Conservation (phyloP, 495 filamentous ascomycete genomes). For the Aspergillus cavernicola region DNA sequence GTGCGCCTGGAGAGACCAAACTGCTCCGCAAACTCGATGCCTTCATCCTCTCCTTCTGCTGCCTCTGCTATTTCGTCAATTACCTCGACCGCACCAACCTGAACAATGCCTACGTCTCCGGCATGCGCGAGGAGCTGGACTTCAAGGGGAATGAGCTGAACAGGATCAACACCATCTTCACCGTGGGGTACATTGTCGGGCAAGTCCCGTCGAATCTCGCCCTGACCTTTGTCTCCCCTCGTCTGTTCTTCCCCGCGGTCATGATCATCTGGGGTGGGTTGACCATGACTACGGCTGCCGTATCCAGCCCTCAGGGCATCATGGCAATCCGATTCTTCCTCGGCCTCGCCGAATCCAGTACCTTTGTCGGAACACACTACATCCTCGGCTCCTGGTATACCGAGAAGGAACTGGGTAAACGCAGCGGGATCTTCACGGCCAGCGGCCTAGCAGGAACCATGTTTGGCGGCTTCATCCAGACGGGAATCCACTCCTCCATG, state of each 20-base stretch:
- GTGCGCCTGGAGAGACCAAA: conserved; percentile 14
- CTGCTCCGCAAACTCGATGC: conserved; percentile 43
- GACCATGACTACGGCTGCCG: conserved; percentile 57
- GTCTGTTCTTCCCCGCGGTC: conserved; percentile 58
- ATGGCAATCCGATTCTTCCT: conserved; percentile 68
- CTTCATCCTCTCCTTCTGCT: conserved; percentile 65
- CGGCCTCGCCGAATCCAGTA: conserved; percentile 56
- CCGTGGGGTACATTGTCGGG: conserved; percentile 50
- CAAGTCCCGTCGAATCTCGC: conserved; percentile 59
- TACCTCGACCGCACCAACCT: conserved; percentile 57
- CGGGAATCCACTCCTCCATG: conserved; percentile 52
- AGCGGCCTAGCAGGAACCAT: conserved; percentile 38
- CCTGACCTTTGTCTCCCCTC: conserved; percentile 55
- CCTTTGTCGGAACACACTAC: conserved; percentile 62
- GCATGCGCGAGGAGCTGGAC: conserved; percentile 60
- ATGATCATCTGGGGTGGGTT: conserved; percentile 58
- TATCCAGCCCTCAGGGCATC: conserved; percentile 47
- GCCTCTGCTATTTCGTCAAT: conserved; percentile 53
- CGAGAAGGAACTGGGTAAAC: conserved; percentile 59
- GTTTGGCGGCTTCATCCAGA: conserved; percentile 56
- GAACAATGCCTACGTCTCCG: conserved; percentile 61
- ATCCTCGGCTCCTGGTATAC: conserved; percentile 68
- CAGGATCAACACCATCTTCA: conserved; percentile 50
- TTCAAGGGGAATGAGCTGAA: conserved; percentile 57
- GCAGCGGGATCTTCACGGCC: conserved; percentile 43